Conservation (phyloP, 345 rosid species). For the Hibiscus tridactylites region DNA sequence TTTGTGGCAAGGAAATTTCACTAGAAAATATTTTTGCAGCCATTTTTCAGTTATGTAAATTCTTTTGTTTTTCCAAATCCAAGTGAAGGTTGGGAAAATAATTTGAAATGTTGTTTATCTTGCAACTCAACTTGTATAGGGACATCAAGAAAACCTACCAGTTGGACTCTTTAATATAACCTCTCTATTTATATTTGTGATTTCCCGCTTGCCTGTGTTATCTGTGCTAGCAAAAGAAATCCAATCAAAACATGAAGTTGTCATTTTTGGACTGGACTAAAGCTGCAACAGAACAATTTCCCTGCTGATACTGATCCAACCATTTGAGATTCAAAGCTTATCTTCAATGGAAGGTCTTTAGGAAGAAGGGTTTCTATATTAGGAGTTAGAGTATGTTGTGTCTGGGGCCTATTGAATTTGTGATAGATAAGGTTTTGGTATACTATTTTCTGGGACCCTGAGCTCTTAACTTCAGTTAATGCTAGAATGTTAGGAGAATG, state of each 20-base stretch:
- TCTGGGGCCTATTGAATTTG: not conserved
- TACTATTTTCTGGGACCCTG: not conserved
- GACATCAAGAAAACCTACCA: not conserved
- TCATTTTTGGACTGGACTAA: not conserved
- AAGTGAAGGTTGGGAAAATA: not conserved
- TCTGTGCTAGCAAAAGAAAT: not conserved
- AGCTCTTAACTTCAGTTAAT: not conserved
- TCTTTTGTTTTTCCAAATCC: not conserved
- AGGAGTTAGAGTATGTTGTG: not conserved
- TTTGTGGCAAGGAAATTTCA: not conserved
- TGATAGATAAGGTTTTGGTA: not conserved
- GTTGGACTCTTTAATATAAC: not conserved
- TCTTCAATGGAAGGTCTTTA: not conserved
- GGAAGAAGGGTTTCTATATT: not conserved
- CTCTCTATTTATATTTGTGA: not conserved
- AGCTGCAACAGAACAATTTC: not conserved
- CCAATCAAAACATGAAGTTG: not conserved
- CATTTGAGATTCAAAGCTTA: conserved; percentile 1
- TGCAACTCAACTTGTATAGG: not conserved
- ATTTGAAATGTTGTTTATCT: not conserved
- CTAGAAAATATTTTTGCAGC: not conserved
- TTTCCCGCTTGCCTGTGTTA: not conserved
- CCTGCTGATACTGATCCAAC: not conserved
- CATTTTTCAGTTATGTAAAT: not conserved
- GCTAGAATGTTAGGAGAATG: not conserved